A percentile compares a stretch with the other conserved stretches of the same genome.
phyloP scores from a whole-genome alignment of 2,329 filamentous ascomycete species.

The Colletotrichum musicola region DNA sequence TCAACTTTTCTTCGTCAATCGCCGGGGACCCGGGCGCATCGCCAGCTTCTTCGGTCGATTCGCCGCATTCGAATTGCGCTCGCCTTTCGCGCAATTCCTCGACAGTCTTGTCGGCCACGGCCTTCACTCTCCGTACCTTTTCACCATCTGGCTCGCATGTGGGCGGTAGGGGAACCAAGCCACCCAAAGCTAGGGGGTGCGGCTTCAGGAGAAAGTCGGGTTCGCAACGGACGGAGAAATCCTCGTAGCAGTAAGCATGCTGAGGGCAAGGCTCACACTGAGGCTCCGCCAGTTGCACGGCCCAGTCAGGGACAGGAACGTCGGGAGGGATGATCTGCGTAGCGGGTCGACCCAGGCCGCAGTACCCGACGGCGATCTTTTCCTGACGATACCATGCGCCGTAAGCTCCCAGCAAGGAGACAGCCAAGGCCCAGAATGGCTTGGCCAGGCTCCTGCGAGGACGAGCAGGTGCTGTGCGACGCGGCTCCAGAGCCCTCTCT shows the following conservation, averaged over 20 bases:
- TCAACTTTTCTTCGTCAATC: constrained; percentile 79
- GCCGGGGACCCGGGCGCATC: constrained; percentile 69
- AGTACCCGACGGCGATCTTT: constrained; percentile 96
- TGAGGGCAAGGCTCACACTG: constrained; percentile 90
- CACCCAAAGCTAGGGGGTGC: constrained; percentile 86
- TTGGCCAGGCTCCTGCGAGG: constrained; percentile 67
- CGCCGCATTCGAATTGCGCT: constrained; percentile 92
- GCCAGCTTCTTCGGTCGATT: constrained; percentile 72
- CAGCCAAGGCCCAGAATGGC: constrained; percentile 78
- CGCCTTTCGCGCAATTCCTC: constrained; percentile 87
- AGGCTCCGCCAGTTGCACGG: constrained; percentile 77
- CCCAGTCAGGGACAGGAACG: constrained; percentile 76
- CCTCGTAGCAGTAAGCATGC: constrained; percentile 88
- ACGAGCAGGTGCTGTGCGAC: constrained; percentile 54
- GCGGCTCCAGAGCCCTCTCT: constrained; percentile 57
- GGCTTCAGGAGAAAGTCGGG: constrained; percentile 86
- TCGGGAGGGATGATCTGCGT: constrained; percentile 62
- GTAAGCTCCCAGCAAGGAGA: constrained; percentile 79
- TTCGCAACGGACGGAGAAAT: constrained; percentile 84
- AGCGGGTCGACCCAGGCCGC: constrained; percentile 80
- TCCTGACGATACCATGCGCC: constrained; percentile 91
- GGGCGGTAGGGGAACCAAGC: constrained; percentile 85
- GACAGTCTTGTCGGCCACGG: constrained; percentile 88
- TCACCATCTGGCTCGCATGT: constrained; percentile 96
- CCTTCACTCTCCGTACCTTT: constrained; percentile 87